Conservation (phyloP, 1,139 yeast species). For the Candida sp. region DNA sequence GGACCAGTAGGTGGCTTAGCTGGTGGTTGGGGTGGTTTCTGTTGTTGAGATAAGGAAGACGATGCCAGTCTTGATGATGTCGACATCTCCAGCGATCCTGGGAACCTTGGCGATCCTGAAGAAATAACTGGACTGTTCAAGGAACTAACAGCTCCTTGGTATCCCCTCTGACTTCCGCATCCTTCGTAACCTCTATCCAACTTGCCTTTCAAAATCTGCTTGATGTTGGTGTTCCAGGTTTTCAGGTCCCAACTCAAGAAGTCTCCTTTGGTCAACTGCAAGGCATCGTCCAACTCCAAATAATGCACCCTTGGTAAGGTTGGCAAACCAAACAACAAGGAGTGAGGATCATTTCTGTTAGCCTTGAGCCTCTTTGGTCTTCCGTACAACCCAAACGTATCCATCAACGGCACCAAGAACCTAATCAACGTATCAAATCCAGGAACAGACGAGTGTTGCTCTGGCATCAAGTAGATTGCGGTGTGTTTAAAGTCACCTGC, state of each 20-base stretch:
- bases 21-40: not conserved
- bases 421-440: conserved; percentile 95
- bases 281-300: conserved; percentile 45
- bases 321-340: conserved; percentile 90
- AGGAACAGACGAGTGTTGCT: conserved; percentile 89
- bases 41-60: conserved; percentile 1
- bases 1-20: conserved; percentile 1
- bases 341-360: conserved; percentile 77
- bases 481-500: conserved; percentile 69
- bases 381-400: conserved; percentile 88
- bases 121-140: conserved; percentile 35
- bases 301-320: conserved; percentile 89
- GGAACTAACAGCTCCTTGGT: conserved; percentile 60
- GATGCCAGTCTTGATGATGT: conserved; percentile 6
- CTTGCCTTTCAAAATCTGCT: conserved; percentile 65
- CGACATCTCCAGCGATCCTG: conserved; percentile 3
- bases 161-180: conserved; percentile 72
- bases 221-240: conserved; percentile 73
- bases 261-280: conserved; percentile 24
- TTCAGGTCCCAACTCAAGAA: conserved; percentile 62
- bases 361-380: conserved; percentile 91
- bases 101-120: conserved; percentile 10
- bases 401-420: conserved; percentile 83
- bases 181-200: conserved; percentile 80
- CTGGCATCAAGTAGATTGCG: conserved; percentile 94